Evolutionary conservation across 345 rosid species (phyloP).

Genomic region (Populus pruinosa): DNA sequence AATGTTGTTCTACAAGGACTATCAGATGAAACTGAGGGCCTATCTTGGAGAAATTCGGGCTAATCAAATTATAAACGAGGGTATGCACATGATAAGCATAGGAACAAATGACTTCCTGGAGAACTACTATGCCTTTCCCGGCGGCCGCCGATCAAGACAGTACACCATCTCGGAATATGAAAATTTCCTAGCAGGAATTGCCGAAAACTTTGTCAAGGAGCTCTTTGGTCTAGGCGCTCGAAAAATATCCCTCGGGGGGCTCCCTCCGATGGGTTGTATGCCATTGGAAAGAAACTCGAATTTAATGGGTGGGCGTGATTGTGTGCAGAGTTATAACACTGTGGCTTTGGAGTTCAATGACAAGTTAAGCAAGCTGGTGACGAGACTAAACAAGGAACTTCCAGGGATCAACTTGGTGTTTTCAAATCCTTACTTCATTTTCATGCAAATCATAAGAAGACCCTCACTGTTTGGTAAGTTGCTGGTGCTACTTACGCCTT

Average conservation of each 20-base stretch:
- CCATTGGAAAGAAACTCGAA: slow-evolving; percentile 60
- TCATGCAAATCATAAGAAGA: slow-evolving; percentile 34
- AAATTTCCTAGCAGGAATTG: slow-evolving; percentile 43
- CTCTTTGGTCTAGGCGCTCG: slow-evolving; percentile 46
- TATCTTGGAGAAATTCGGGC: slow-evolving; percentile 43
- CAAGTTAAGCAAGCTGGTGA: slow-evolving; percentile 32
- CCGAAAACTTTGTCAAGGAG: slow-evolving; percentile 32
- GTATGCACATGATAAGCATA: slow-evolving; percentile 50
- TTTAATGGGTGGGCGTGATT: slow-evolving; percentile 23
- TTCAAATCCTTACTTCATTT: slow-evolving; percentile 32
- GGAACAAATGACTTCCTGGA: slow-evolving; percentile 72
- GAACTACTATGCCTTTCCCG: slow-evolving; percentile 43
- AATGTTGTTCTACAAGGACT: slow-evolving; percentile 47
- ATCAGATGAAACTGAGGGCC: slow-evolving; percentile 39
- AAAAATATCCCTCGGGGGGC: slow-evolving; percentile 50
- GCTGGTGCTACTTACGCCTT: background rate
- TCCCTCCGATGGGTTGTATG: slow-evolving; percentile 76
- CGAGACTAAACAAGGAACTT: slow-evolving; percentile 44
- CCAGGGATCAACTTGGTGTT: slow-evolving; percentile 37
- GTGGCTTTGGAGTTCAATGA: slow-evolving; percentile 50
- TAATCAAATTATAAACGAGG: slow-evolving; percentile 23
- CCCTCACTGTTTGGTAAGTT: slow-evolving; percentile 45
- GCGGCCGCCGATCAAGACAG: slow-evolving; percentile 19
- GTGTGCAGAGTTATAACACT: slow-evolving; percentile 39
- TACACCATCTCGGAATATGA: slow-evolving; percentile 35